Percentiles rank a stretch among this genome's conserved stretches.
These are phyloP conservation scores for Echria macrotheca DNA, from an alignment of 495 filamentous ascomycete species.

Conservation along the genomic window DNA sequence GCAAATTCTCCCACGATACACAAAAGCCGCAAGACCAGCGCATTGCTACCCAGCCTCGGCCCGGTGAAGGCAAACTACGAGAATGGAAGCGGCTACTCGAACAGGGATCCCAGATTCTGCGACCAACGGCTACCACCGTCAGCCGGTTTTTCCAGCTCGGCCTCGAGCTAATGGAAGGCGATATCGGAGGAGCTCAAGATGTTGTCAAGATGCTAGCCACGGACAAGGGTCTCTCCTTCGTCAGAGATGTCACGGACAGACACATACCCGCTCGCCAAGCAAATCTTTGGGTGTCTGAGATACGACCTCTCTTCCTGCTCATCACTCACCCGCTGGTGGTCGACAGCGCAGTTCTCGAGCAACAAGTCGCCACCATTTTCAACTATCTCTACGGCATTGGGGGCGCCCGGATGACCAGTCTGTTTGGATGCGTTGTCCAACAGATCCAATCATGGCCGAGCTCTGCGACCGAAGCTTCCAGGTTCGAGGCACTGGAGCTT, in stretches of 20 bases:
- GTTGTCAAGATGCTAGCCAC: conserved; percentile 29
- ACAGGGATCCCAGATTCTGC: background rate
- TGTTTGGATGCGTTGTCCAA: conserved; percentile 23
- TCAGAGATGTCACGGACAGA: conserved; percentile 29
- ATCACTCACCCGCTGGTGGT: conserved; percentile 27
- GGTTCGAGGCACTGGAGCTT: conserved; percentile 17
- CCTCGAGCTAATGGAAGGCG: conserved; percentile 30
- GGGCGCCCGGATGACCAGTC: conserved; percentile 21
- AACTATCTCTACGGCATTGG: conserved; percentile 30
- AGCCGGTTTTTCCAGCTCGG: conserved; percentile 30
- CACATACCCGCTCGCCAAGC: conserved; percentile 14
- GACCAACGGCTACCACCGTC: background rate
- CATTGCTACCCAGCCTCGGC: background rate
- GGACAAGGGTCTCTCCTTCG: conserved; percentile 29
- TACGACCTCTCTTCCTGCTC: conserved; percentile 26
- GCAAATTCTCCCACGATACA: background rate
- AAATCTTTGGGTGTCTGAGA: conserved; percentile 20
- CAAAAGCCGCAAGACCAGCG: background rate
- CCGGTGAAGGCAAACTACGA: background rate
- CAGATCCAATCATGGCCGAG: conserved; percentile 11
- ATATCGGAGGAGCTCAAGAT: conserved; percentile 28
- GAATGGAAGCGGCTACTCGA: background rate
- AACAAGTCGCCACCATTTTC: conserved; percentile 24
- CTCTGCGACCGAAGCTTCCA: background rate
- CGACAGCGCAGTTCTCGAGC: conserved; percentile 31